A percentile compares a stretch with the other conserved stretches of the same genome.
phyloP scores from a whole-genome alignment of 495 filamentous ascomycete species.

The Aspergillus mulundensis region DNA sequence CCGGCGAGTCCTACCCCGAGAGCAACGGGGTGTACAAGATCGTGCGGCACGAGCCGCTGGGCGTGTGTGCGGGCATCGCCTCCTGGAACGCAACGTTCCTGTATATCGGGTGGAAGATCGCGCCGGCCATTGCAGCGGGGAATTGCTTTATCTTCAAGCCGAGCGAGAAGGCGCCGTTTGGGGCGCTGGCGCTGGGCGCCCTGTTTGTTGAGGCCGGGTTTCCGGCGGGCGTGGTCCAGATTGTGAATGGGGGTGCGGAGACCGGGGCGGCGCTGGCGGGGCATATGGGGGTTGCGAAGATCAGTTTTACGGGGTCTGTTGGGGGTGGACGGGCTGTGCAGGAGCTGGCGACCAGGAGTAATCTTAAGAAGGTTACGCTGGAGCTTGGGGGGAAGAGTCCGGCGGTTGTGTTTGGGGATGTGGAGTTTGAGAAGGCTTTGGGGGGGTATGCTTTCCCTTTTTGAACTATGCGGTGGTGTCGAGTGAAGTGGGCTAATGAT shows the following conservation, averaged over 20 bases:
- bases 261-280: slow-evolving; percentile 45
- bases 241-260: slow-evolving; percentile 71
- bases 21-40: slow-evolving; percentile 10
- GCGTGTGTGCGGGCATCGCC: slow-evolving; percentile 15
- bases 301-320: slow-evolving; percentile 22
- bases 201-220: slow-evolving; percentile 80
- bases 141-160: slow-evolving; percentile 66
- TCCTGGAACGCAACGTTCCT: slow-evolving; percentile 15
- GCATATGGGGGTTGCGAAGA: slow-evolving; percentile 16
- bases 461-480: neutral
- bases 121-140: slow-evolving; percentile 12
- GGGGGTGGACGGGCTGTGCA: slow-evolving; percentile 15
- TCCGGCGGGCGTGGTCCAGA: slow-evolving; percentile 82
- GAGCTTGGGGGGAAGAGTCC: slow-evolving; percentile 41
- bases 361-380: slow-evolving; percentile 44
- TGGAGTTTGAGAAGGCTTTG: slow-evolving; percentile 15
- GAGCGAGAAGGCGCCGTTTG: slow-evolving; percentile 82
- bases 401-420: slow-evolving; percentile 36
- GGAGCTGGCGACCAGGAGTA: slow-evolving; percentile 30
- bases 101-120: slow-evolving; percentile 14
- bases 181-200: slow-evolving; percentile 47
- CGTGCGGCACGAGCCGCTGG: slow-evolving; percentile 14
- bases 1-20: slow-evolving; percentile 12
- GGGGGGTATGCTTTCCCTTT: neutral
- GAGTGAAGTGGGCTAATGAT: neutral